These are phyloP conservation scores for Fraxinus dipetala DNA, from an alignment of 305 asterid genomes.

Conservation along the genomic window DNA sequence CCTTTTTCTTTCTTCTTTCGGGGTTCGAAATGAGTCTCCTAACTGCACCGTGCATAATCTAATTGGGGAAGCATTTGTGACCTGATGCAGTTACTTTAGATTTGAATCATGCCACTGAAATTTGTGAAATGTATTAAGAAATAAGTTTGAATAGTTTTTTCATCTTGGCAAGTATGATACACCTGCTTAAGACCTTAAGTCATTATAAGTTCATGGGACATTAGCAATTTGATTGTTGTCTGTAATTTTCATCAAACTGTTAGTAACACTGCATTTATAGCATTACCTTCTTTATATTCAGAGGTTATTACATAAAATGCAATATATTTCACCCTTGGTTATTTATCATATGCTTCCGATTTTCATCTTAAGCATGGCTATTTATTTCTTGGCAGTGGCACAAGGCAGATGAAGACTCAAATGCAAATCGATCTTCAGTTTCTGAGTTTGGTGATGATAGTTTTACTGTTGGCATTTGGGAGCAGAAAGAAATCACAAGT, in stretches of 20 bases:
- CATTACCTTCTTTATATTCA: background rate
- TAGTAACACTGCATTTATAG: background rate
- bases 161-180: background rate
- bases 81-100: background rate
- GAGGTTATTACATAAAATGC: background rate
- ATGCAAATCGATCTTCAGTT: slow-evolving; percentile 52
- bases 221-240: background rate
- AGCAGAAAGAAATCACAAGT: slow-evolving; percentile 71
- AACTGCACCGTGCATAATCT: background rate
- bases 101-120: background rate
- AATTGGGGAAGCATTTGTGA: background rate
- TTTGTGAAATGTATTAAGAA: background rate
- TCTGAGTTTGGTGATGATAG: slow-evolving; percentile 91
- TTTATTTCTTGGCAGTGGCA: slow-evolving; percentile 46
- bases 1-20: background rate
- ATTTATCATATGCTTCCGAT: background rate
- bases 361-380: slow-evolving; percentile 4
- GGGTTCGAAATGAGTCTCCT: background rate
- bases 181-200: background rate
- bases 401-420: slow-evolving; percentile 64
- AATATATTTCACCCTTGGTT: background rate
- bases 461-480: slow-evolving; percentile 91
- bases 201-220: background rate
- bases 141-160: background rate
- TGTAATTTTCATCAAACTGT: background rate